Conservation (phyloP, 176 grass and related monocot species). For the Hordeum marinum region DNA sequence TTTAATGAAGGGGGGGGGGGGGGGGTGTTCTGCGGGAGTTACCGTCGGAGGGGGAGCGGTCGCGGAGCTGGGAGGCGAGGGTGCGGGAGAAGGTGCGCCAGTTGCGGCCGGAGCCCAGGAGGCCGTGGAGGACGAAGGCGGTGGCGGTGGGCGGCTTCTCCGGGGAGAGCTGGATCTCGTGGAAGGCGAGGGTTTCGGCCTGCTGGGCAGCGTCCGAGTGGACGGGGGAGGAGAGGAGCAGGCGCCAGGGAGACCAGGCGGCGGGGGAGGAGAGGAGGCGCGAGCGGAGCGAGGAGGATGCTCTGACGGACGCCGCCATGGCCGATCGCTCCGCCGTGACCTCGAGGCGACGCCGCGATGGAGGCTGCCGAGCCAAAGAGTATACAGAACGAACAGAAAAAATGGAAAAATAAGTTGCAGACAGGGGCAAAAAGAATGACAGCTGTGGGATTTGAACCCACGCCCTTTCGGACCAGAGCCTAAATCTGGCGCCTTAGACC, state of each 20-base stretch:
- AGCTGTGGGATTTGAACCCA: slow-evolving; percentile 99
- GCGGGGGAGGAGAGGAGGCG: slow-evolving; percentile 23
- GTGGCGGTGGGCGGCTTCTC: slow-evolving; percentile 56
- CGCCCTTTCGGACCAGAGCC: slow-evolving; percentile 99
- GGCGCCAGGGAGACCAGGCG: slow-evolving; percentile 30
- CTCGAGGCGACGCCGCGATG: neutral
- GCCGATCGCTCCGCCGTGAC: slow-evolving; percentile 1
- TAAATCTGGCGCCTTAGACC: slow-evolving; percentile 99
- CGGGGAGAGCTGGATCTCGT: slow-evolving; percentile 71
- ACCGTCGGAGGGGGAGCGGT: slow-evolving; percentile 62
- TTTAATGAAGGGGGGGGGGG: neutral
- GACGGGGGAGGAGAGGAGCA: slow-evolving; percentile 43
- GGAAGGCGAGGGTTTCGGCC: slow-evolving; percentile 77
- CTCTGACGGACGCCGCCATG: slow-evolving; percentile 55
- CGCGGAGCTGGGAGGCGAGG: slow-evolving; percentile 68
- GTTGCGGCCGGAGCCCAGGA: slow-evolving; percentile 90
- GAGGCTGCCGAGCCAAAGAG: neutral
- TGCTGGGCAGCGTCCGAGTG: slow-evolving; percentile 17
- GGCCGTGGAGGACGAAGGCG: slow-evolving; percentile 83
- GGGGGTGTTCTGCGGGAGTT: neutral
- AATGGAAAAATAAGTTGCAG: neutral
- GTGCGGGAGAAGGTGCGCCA: slow-evolving; percentile 77
- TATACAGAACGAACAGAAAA: neutral
- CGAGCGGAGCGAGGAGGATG: slow-evolving; percentile 52
- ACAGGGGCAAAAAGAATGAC: neutral